Conservation (phyloP, 2,329 filamentous ascomycete species). For the Lomentospora prolificans region DNA sequence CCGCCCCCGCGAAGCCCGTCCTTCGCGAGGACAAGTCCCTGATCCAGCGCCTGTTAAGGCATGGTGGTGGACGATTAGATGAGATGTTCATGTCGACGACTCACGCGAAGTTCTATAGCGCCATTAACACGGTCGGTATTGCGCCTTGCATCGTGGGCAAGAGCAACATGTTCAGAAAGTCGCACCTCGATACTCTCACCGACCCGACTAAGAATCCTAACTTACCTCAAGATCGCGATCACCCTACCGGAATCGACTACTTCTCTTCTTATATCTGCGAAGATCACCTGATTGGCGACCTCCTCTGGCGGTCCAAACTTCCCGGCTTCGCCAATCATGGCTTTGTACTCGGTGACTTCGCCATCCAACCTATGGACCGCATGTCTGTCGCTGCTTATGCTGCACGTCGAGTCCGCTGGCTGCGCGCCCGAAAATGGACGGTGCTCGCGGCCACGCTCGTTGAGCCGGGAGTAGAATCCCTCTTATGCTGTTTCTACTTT, state of each 20-base stretch:
- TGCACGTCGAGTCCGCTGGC: slow-evolving; percentile 75
- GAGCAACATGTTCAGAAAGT: slow-evolving; percentile 95
- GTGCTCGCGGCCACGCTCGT: slow-evolving; percentile 82
- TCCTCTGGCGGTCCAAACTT: slow-evolving; percentile 67
- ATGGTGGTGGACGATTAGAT: slow-evolving; percentile 74
- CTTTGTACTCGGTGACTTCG: slow-evolving; percentile 75
- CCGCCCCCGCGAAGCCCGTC: neutral
- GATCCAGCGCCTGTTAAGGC: slow-evolving; percentile 21
- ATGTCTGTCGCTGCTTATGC: slow-evolving; percentile 73
- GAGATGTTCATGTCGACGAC: slow-evolving; percentile 91
- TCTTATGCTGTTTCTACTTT: slow-evolving; percentile 74
- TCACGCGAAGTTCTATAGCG: slow-evolving; percentile 95
- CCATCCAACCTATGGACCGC: slow-evolving; percentile 76
- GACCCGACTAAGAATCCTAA: slow-evolving; percentile 33
- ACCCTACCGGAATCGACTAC: slow-evolving; percentile 68
- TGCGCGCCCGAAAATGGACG: slow-evolving; percentile 89
- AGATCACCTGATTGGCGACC: slow-evolving; percentile 88
- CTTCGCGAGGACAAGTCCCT: slow-evolving; percentile 9
- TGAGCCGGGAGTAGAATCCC: slow-evolving; percentile 82
- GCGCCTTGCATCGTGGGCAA: slow-evolving; percentile 95
- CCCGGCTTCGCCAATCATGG: slow-evolving; percentile 68
- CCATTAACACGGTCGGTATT: slow-evolving; percentile 85
- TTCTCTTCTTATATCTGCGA: slow-evolving; percentile 97
- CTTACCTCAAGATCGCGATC: slow-evolving; percentile 24
- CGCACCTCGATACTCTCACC: slow-evolving; percentile 71